Evolutionary conservation across 148 eudicot genomes (phyloP), one percentile per base, ranked within the genome.

Genomic region (Arctostaphylos glauca): DNA sequence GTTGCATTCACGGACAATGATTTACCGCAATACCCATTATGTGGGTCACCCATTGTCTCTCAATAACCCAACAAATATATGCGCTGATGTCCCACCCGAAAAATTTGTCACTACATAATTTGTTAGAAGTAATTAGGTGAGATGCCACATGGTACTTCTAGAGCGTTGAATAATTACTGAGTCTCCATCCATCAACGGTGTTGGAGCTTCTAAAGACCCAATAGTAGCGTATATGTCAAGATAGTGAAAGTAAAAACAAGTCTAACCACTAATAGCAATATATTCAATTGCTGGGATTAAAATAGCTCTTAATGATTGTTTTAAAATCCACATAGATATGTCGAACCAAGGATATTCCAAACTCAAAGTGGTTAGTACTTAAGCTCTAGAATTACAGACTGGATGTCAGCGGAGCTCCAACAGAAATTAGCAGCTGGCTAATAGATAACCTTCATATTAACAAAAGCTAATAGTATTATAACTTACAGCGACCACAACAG

Each of bases 401-500:
- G 55, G 43, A 52, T 9, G 56, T 10, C 76, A 19, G 47, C 31
- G 41, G 41, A 74, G 56, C 41, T 9, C 25, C 43, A 31, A 49
- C 41, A 74, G 49, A 48, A 21, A 6, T 1, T 9, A 77, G 21
- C 80, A 41, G 43, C 18, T 16, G 62, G 52, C 81, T 12, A 64
- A 21, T 64, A 66, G 12, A 31, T 31, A 31, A 66, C 71, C 71
- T 66, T 25, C 53, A 13, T 25, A 56, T 23, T 52, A 53, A 71
- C 41, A 64, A 64, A 78, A 54, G 48, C 78, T 53, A 80, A 81
- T 66, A 76, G 21, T 77, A 68, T 41, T 64, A 44, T 43, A 82
- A 84, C 99, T 93, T 91, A 96, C 99, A 84, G 98, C 99, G 60
- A 94, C 97, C 73, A 94, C 99, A 76, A 88, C 98, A 80, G 99